Conservation (phyloP, 208 protist genomes). For the Jaenimonas drosophilae region DNA sequence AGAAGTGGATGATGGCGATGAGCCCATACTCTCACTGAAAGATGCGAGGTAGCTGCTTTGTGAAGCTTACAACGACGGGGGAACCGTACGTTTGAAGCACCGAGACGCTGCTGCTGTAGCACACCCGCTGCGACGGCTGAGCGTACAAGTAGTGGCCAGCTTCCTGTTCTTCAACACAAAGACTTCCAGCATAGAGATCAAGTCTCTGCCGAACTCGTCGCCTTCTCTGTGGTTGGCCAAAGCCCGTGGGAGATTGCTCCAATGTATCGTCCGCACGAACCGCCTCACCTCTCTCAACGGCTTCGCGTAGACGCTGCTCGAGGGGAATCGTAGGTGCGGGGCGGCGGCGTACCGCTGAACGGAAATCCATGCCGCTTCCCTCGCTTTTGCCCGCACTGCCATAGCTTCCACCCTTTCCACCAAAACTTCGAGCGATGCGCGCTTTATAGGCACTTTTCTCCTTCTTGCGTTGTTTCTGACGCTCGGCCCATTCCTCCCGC, state of each 20-base stretch:
- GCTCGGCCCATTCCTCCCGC: conserved; percentile 36
- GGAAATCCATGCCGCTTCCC: conserved; percentile 9
- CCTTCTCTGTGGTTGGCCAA: too few relatives aligned
- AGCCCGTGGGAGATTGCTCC: too few relatives aligned
- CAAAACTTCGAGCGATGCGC: conserved; percentile 7
- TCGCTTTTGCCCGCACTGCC: background rate
- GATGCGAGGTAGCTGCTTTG: conserved; percentile 19
- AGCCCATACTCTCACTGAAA: conserved; percentile 13
- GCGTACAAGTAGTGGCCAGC: too few relatives aligned
- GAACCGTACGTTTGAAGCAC: conserved; percentile 20
- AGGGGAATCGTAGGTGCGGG: conserved; percentile 43
- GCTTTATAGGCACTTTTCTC: too few relatives aligned
- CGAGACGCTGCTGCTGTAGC: conserved; percentile 27
- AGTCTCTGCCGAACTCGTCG: too few relatives aligned
- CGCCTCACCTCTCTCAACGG: conserved; percentile 24
- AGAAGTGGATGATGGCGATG: too few relatives aligned
- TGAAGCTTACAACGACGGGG: conserved; percentile 36
- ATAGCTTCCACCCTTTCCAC: background rate
- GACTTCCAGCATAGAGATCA: too few relatives aligned
- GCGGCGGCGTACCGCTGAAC: conserved; percentile 20
- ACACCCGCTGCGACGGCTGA: conserved; percentile 29
- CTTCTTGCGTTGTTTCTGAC: too few relatives aligned
- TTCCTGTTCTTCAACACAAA: too few relatives aligned
- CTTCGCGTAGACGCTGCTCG: conserved; percentile 25
- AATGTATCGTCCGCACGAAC: too few relatives aligned